Base-by-base conservation (phyloP, 2,329 filamentous ascomycete genomes). In the Aspergillus candidus region DNA sequence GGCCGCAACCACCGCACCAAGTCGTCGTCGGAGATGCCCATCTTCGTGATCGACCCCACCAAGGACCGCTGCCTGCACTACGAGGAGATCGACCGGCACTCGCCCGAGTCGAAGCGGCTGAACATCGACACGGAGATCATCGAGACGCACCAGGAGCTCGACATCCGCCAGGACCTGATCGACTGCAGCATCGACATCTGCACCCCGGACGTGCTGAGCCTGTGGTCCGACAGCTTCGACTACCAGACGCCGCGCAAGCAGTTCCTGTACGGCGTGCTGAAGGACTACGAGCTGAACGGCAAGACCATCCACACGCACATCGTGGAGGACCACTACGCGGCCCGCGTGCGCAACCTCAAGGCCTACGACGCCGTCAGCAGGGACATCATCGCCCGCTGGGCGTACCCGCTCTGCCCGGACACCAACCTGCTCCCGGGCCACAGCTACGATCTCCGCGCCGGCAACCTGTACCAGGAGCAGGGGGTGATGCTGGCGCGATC, bases 171-270 rank as follows among this genome's bases (percentile, higher is more conserved):
- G 51, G 91, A 98, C 67, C 72, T 98, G 46, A 86, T 97, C 49
- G 93, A 98, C 66, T 90, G 88, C 56, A 86, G 88, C 41, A 93
- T 98, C 59, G 93, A 98, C 63, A 97, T 98, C 52, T 97, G 91
- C 68, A 97, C 93, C 1, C 90, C 91, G 0, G 93, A 97, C 61
- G 90, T 96, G 7, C 77, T 97, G 35, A 90, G 90, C 6, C 72
- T 97, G 45, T 98, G 93, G 88, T 93, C 89, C 7, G 93, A 98
- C 68, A 95, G 90, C 61, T 98, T 97, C 58, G 91, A 98, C 65
- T 97, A 95, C 65, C 89, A 96, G 63, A 77, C 89, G 6, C 88
- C 91, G 1, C 80, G 90, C 43, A 84, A 84, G 57, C 88, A 94
- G 58, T 96, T 95, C 58, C 70, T 98, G 31, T 87, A 90, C 62